Base-by-base conservation (phyloP, 2,329 filamentous ascomycete species). In the Penicillium palitans region DNA sequence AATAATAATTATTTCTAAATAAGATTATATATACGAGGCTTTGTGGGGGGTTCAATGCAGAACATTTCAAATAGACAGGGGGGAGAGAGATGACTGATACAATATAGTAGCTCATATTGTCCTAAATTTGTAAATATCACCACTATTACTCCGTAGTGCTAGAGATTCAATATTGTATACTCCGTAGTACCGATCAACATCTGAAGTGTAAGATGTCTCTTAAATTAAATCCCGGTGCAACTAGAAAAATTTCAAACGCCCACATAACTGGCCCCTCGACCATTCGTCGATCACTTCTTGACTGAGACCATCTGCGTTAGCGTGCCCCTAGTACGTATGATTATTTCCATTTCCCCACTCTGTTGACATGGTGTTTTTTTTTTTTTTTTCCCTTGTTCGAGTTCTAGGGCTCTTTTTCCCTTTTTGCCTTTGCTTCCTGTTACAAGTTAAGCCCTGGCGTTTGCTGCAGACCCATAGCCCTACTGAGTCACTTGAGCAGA, bases 261-360 rank as follows among this genome's bases (percentile, higher is more conserved):
- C 52, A 57, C 57, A 59, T 49, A 21, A 47, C 25, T 35, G 48
- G 49, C 19, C 24, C 25, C 35, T 58, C 51, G 41, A 45, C 60
- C 50, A 67, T 67, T 67, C 56, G 62, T 65, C 59, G 61, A 64
- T 66, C 62, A 68, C 49, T 53, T 58, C 58, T 55, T 54, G 49
- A 61, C 59, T 63, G 65, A 68, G 63, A 67, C 65, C 63, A 57
- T 62, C 61, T 39, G 39, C 60, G 42, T 66, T 67, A 63, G 66
- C 61, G 66, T 52, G 59, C 60, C 65, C 65, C 64, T 66, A 65
- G 61, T 62, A 56, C 60, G 58, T 59, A 53, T 62, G 61, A 62
- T 63, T 57, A 60, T 64, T 61, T 56, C 55, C 48, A 58, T 51
- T 46, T 58, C 64, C 39, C 61, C 62, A 61, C 65, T 61, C 21